Base-by-base conservation (phyloP, 108 stramenopile genomes). In the Nitzschia putrida region DNA sequence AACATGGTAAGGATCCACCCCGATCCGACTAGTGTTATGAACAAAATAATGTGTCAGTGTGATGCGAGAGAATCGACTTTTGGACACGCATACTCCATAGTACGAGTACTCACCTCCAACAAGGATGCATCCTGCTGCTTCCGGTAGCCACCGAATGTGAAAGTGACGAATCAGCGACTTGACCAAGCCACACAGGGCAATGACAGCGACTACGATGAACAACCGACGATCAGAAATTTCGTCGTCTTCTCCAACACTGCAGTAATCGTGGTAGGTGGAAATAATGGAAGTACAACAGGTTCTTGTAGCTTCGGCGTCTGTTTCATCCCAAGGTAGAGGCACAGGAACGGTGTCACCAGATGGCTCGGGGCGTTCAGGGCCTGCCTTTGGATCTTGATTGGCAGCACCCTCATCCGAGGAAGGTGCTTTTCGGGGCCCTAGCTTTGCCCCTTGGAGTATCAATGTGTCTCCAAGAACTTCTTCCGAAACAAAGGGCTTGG, bases 241-340 rank as follows among this genome's bases (percentile, higher is more conserved):
- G 72, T 91, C 90, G 8, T 84, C 89, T 16, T 80, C 84, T n/a
- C 80, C 82, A 2, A 84, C 74, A 77, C 81, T 87, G 71, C 93
- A 94, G 65, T 90, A 88, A 58, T 94, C 93, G 61, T 94, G 90
- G 61, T 85, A 94, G 14, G 88, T 88, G 52, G 83, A 88, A 10
- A 94, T 68, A 57, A 94, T 91, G 57, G 93, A 94, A 8, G 88
- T 84, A 71, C 93, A 94, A 44, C 93, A 94, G 14, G 87, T 88
- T 44, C 89, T 71, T 0, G 87, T 89, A 85, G 89, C 92, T 18
- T 87, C 74, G 9, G 80, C 81, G 41, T 78, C 80, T 8, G 92
- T 86, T 67, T 91, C 88, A 45, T 88, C 90, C 76, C 88, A 76
- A 34, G 44, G 85, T 72, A 42, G 80, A 81, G 22, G 81, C 29